Percentiles rank a stretch among this genome's conserved stretches.
Conservation (phyloP, 306 rosid species). For the Casuarina cunninghamiana region DNA sequence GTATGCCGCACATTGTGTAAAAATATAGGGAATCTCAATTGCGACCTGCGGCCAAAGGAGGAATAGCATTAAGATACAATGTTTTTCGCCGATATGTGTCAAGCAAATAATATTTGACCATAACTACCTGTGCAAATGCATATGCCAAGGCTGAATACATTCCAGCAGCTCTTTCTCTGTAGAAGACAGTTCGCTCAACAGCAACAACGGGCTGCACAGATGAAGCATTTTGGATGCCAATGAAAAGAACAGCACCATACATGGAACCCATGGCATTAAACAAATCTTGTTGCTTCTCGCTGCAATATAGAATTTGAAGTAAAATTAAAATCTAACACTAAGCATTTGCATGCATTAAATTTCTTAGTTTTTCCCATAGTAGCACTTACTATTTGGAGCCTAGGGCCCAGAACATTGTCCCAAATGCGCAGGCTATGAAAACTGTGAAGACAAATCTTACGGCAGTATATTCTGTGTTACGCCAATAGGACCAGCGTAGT, state of each 20-base stretch:
- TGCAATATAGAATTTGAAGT: background rate
- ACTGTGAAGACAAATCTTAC: constrained; percentile 47
- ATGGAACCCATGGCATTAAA: constrained; percentile 56
- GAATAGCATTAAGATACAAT: background rate
- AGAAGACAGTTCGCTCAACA: constrained; percentile 57
- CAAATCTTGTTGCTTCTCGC: constrained; percentile 36
- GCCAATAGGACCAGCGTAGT: constrained; percentile 62
- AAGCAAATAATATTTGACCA: too few relatives aligned
- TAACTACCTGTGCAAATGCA: constrained; percentile 57
- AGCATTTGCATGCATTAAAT: background rate
- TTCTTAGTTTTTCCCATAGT: too few relatives aligned
- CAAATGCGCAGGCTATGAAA: constrained; percentile 45
- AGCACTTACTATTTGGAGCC: constrained; percentile 55
- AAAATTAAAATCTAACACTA: background rate
- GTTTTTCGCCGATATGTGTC: too few relatives aligned
- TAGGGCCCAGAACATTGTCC: constrained; percentile 60
- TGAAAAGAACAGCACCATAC: constrained; percentile 50
- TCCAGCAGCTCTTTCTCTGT: constrained; percentile 65
- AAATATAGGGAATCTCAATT: constrained; percentile 57
- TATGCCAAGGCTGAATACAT: constrained; percentile 65
- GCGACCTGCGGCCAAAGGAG: constrained; percentile 38
- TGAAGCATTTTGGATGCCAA: constrained; percentile 50
- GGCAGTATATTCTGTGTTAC: constrained; percentile 48
- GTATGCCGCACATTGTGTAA: constrained; percentile 43
- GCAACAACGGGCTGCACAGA: constrained; percentile 58